Evolutionary conservation across 139 green algal species (phyloP).

Genomic region (Micractinium conductrix): DNA sequence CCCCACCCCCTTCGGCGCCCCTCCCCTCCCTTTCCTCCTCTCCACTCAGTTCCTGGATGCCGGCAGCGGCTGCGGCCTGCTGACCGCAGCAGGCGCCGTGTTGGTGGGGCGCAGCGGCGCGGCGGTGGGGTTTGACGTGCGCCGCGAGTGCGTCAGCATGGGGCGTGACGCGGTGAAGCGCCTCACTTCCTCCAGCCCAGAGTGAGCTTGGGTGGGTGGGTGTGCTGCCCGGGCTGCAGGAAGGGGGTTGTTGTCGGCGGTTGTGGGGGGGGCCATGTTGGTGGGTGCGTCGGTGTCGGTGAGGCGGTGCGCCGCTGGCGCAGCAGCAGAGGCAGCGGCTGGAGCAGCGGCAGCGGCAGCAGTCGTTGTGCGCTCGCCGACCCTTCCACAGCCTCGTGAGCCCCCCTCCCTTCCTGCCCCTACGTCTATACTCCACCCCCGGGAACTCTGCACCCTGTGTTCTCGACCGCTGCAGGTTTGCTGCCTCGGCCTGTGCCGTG

Average conservation of each 20-base stretch:
- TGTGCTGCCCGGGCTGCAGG: no score
- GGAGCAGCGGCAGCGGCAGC: no score
- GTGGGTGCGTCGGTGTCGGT: background rate
- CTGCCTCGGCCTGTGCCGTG: slow-evolving; percentile 29
- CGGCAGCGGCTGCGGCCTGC: slow-evolving; percentile 68
- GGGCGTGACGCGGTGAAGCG: slow-evolving; percentile 31
- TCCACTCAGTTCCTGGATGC: slow-evolving; percentile 64
- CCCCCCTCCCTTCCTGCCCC: background rate
- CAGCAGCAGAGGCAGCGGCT: background rate
- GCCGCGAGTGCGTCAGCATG: slow-evolving; percentile 41
- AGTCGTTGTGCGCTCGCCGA: no score
- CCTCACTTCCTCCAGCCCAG: slow-evolving; percentile 27
- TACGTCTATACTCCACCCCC: background rate
- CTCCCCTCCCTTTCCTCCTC: background rate
- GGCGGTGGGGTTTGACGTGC: slow-evolving; percentile 62
- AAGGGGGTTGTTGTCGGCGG: no score
- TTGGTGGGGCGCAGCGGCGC: slow-evolving; percentile 45
- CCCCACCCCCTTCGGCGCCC: background rate
- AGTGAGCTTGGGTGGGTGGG: slow-evolving; percentile 30
- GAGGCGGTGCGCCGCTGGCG: no score
- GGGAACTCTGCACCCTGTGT: background rate
- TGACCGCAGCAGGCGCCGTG: slow-evolving; percentile 59
- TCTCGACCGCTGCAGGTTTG: slow-evolving; percentile 38
- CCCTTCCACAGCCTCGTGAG: no score
- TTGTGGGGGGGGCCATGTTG: background rate